Base-by-base conservation (phyloP, 2,329 filamentous ascomycete genomes). In the Colletotrichum lini region DNA sequence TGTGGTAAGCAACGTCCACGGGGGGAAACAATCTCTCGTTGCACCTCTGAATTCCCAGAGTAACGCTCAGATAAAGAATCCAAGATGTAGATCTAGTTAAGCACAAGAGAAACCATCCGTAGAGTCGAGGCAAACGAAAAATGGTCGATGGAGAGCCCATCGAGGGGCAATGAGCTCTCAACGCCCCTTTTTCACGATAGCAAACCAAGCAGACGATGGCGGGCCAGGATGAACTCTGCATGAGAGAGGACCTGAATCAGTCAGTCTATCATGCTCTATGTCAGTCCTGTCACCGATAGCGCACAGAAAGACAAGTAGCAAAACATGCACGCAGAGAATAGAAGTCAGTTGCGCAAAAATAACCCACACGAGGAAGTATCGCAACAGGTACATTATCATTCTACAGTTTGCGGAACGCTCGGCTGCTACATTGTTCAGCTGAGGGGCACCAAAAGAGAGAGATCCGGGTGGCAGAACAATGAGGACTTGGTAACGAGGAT, bases 401-500 rank as follows among this genome's bases (percentile, higher is more conserved):
- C 5, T 9, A 40, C 53, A 15, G 4, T n/a, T 12, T 2, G 30
- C 26, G 12, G 30, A 4, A 2, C 42, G 13, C n/a, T 56, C 40
- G 35, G 15, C 53, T 56, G 35, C n/a, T 23, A 42, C n/a, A 21
- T 10, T 23, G 16, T 23, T 18, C 21, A 64, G 44, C 45, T 18
- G 38, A 57, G 38, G 18, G 16, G 21, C 35, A 30, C 15, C 5
- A 26, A 52, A 26, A 10, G 8, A 38, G 35, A 35, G 35, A 10
- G 35, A 38, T 38, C 35, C 38, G n/a, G 26, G 23, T 65, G 52
- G 42, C 38, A 65, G 45, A 26, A n/a, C 47, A 23, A 42, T 40
- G 26, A 44, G 12, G 52, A 57, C 26, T 50, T 57, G 52, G 44
- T 64, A 65, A 52, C 65, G 58, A 47, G 15, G 45, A 57, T 13